These are phyloP conservation scores for Coemansia sp. DNA, from an alignment of 192 early-diverging fungal genomes.

Conservation along the genomic window DNA sequence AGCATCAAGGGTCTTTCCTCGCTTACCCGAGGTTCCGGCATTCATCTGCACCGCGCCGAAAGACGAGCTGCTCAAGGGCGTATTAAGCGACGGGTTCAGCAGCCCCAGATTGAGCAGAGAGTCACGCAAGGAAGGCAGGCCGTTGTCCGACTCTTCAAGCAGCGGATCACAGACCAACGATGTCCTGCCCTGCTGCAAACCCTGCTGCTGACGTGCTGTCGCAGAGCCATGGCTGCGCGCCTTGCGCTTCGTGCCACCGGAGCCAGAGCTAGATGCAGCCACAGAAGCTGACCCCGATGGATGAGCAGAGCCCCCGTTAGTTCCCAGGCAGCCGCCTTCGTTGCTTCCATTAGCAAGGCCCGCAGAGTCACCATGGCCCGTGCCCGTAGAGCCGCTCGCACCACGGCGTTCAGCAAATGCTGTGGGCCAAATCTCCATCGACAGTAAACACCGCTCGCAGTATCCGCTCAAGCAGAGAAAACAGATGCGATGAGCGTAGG, in stretches of 20 bases:
- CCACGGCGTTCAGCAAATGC: not conserved
- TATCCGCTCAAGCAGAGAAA: conserved; percentile 48
- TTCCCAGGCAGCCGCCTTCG: not conserved
- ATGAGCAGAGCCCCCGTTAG: not conserved
- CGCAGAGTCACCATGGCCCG: not conserved
- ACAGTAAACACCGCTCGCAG: conserved; percentile 48
- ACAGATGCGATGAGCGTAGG: conserved; percentile 42
- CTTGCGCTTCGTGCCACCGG: conserved; percentile 4
- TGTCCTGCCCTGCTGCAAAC: not conserved
- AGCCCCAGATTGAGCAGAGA: conserved; percentile 24
- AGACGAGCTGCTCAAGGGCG: not conserved
- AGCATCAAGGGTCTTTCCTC: conserved; percentile 19
- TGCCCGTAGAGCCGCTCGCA: not conserved
- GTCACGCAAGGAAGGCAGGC: conserved; percentile 26
- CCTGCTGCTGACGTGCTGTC: not conserved
- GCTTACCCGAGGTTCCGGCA: not conserved
- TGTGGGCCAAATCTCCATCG: conserved; percentile 52
- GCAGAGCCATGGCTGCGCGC: not conserved
- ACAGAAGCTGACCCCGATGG: not conserved
- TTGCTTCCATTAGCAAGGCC: not conserved
- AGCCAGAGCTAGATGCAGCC: not conserved
- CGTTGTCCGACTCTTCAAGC: not conserved
- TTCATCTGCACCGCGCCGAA: not conserved
- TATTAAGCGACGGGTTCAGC: conserved; percentile 6
- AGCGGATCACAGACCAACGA: not conserved